phyloP scores from a whole-genome alignment of 768 basidiomycete genomes.

The Astraeus odoratus region DNA sequence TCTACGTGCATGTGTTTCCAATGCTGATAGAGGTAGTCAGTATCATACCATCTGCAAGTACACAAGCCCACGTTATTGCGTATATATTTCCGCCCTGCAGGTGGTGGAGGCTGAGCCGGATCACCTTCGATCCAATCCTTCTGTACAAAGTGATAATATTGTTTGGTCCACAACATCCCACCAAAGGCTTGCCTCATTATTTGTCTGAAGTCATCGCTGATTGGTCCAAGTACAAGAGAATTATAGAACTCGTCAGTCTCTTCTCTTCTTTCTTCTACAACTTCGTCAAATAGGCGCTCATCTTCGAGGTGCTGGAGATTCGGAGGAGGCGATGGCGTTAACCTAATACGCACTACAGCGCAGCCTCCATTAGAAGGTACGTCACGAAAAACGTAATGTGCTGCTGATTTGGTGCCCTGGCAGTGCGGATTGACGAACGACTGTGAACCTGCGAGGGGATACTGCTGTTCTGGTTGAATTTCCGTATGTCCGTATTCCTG shows the following conservation, averaged over 20 bases:
- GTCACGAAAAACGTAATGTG: slow-evolving; percentile 81
- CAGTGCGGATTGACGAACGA: slow-evolving; percentile 79
- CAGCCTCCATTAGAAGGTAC: slow-evolving; percentile 92
- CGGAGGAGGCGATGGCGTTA: slow-evolving; percentile 72
- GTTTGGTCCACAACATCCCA: slow-evolving; percentile 99
- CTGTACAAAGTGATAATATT: slow-evolving; percentile 94
- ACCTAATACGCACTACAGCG: slow-evolving; percentile 88
- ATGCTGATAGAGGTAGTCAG: slow-evolving; percentile 44
- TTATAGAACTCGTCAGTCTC: slow-evolving; percentile 97
- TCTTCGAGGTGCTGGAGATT: slow-evolving; percentile 79
- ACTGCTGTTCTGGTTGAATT: too few relatives aligned
- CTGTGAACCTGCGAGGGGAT: too few relatives aligned
- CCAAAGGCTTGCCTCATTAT: slow-evolving; percentile 94
- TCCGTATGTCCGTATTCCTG: background rate
- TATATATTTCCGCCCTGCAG: slow-evolving; percentile 77
- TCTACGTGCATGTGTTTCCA: slow-evolving; percentile 96
- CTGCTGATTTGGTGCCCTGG: slow-evolving; percentile 87
- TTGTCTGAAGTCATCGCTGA: slow-evolving; percentile 89
- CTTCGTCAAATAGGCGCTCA: slow-evolving; percentile 83
- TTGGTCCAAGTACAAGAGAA: slow-evolving; percentile 69
- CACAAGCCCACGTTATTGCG: slow-evolving; percentile 62
- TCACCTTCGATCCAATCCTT: slow-evolving; percentile 96
- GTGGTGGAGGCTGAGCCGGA: slow-evolving; percentile 90
- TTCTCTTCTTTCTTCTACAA: slow-evolving; percentile 80
- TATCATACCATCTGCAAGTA: background rate